phyloP scores from a whole-genome alignment of 2,329 filamentous ascomycete genomes.

The Botrytis fabae region DNA sequence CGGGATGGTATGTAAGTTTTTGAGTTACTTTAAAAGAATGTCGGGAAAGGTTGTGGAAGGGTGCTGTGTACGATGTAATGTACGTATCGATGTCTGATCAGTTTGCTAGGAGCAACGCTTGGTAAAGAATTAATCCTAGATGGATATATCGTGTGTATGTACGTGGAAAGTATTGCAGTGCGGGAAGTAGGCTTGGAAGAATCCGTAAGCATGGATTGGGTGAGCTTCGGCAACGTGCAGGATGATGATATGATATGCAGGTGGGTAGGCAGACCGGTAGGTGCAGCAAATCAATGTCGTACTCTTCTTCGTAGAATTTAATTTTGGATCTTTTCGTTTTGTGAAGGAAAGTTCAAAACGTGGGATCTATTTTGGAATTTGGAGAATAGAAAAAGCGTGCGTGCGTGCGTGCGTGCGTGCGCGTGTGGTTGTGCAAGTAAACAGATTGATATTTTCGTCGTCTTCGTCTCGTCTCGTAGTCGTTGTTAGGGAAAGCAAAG shows the following conservation, averaged over 20 bases:
- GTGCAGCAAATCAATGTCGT: constrained; percentile 10
- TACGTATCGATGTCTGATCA: constrained; percentile 7
- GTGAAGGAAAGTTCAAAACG: background rate
- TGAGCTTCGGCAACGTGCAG: constrained; percentile 15
- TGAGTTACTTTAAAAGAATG: constrained; percentile 2
- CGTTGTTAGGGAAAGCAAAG: background rate
- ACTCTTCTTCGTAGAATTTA: constrained; percentile 13
- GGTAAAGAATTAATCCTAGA: background rate
- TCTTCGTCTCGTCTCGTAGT: background rate
- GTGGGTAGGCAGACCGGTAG: constrained; percentile 11
- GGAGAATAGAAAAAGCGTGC: background rate
- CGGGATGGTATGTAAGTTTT: constrained; percentile 8
- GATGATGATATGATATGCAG: constrained; percentile 18
- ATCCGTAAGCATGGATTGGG: constrained; percentile 8
- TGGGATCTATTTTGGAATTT: constrained; percentile 8
- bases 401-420: background rate
- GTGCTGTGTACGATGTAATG: constrained; percentile 11
- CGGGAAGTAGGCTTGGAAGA: background rate
- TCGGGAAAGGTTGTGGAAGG: constrained; percentile 13
- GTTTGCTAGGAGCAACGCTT: constrained; percentile 11
- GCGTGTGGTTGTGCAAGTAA: background rate
- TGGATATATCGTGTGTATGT: background rate
- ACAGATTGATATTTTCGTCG: background rate
- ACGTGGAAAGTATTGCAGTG: constrained; percentile 6
- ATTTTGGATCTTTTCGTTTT: background rate